Conservation (phyloP, 129 eudicot species). For the Flaveria trinervia region DNA sequence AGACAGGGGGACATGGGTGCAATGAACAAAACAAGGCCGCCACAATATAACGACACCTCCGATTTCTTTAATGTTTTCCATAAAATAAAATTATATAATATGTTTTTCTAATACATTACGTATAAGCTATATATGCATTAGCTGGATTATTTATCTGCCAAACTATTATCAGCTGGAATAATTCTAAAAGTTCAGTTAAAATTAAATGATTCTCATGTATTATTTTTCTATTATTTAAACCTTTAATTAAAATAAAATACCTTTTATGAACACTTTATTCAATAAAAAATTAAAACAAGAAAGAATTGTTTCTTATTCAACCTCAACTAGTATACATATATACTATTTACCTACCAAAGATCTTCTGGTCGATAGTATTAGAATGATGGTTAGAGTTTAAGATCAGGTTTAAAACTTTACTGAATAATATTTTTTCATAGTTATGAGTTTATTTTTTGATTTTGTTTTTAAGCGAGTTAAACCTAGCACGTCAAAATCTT, state of each 20-base stretch:
- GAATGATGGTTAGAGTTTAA: no score
- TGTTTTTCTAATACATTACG: neutral
- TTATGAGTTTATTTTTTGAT: no score
- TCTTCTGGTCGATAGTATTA: no score
- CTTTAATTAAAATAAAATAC: neutral
- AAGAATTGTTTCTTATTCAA: no score
- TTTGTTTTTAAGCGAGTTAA: no score
- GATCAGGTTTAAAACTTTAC: no score
- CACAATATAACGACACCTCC: neutral
- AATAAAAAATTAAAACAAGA: neutral
- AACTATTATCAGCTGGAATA: slow-evolving; percentile 20
- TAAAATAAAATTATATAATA: neutral
- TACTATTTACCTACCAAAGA: no score
- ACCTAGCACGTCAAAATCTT: no score
- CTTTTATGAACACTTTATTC: neutral
- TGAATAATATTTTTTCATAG: no score
- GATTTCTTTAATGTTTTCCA: neutral
- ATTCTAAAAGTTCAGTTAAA: no score
- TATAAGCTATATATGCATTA: slow-evolving; percentile 21
- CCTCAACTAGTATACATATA: neutral
- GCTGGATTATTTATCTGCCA: slow-evolving; percentile 27
- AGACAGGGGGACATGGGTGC: neutral
- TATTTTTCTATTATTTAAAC: neutral
- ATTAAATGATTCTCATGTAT: neutral
- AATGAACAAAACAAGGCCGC: neutral